These are phyloP conservation scores for Salix dunnii DNA, from an alignment of 345 rosid species.

Conservation along the genomic window DNA sequence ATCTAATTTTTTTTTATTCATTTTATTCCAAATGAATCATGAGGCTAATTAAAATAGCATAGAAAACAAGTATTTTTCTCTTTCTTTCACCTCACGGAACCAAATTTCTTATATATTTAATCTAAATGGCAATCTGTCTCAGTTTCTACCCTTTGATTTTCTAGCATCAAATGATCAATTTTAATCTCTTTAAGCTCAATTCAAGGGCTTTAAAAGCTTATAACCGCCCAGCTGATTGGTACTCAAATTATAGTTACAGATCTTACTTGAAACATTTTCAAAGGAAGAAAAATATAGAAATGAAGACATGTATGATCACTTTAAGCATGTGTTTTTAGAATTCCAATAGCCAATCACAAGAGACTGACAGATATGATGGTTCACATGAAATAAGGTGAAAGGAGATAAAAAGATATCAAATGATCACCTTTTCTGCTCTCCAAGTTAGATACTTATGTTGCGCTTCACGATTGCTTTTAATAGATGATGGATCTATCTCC, in stretches of 20 bases:
- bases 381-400: background rate
- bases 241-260: background rate
- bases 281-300: background rate
- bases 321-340: background rate
- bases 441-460: constrained; percentile 65
- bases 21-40: no score
- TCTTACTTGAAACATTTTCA: background rate
- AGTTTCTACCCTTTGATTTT: background rate
- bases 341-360: background rate
- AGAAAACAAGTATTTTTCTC: background rate
- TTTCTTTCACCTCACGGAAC: background rate
- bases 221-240: background rate
- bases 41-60: background rate
- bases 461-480: constrained; percentile 46
- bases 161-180: background rate
- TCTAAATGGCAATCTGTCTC: background rate
- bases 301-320: background rate
- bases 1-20: no score
- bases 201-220: background rate
- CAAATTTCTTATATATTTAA: background rate
- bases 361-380: constrained; percentile 1
- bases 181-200: no score
- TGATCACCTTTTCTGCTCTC: constrained; percentile 66
- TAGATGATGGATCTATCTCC: constrained; percentile 38
- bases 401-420: background rate